These are phyloP conservation scores for Prototheca wickerhamii DNA, from an alignment of 163 green algal species.

Conservation along the genomic window DNA sequence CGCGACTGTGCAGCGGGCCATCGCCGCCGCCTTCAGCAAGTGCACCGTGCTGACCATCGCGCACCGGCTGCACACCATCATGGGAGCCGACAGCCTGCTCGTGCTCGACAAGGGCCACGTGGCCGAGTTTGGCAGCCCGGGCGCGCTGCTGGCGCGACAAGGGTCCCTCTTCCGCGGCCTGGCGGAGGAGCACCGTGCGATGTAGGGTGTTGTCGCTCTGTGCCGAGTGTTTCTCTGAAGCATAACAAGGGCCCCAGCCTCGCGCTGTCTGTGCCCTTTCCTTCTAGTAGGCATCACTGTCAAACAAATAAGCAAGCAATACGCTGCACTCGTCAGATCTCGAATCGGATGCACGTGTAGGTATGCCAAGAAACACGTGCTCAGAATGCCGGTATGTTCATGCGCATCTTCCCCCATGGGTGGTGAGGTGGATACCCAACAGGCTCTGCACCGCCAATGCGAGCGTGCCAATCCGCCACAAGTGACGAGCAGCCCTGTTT, in stretches of 20 bases:
- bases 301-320: neutral
- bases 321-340: neutral
- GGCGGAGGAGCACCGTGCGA: slow-evolving; percentile 18
- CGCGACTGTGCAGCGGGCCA: slow-evolving; percentile 63
- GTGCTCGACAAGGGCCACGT: slow-evolving; percentile 69
- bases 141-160: slow-evolving; percentile 33
- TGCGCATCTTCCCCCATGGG: too few species aligned
- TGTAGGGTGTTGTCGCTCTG: neutral
- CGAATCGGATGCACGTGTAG: too few species aligned
- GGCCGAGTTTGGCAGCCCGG: slow-evolving; percentile 62
- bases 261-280: neutral
- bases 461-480: too few species aligned
- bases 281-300: neutral
- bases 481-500: too few species aligned
- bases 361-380: too few species aligned
- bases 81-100: slow-evolving; percentile 77
- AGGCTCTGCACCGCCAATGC: too few species aligned
- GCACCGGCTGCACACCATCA: slow-evolving; percentile 88
- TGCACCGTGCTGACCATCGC: slow-evolving; percentile 77
- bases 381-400: too few species aligned
- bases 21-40: slow-evolving; percentile 52
- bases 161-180: slow-evolving; percentile 29
- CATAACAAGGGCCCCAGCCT: neutral
- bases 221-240: neutral
- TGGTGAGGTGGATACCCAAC: too few species aligned